Evolutionary conservation across 1,139 yeast genomes (phyloP), one percentile per base, ranked within the genome.

Genomic region (Candida albicans): DNA sequence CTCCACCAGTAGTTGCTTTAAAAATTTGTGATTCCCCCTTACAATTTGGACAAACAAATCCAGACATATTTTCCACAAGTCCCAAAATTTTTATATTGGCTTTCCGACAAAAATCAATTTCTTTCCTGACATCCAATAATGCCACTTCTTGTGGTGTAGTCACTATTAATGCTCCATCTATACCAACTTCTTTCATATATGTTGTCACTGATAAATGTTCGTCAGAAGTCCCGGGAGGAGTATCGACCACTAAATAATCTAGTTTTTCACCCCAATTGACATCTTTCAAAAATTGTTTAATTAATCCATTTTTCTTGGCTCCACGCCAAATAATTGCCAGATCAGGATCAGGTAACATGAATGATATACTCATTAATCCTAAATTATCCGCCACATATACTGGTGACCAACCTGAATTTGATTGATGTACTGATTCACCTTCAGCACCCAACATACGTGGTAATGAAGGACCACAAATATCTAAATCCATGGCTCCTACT

Each of bases 61-160:
- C 99, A 6, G 96, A 82, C 99, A 95, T 95, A 62, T 95, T 95
- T 61, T 95, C 99, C 28, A 95, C 97, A 25, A 95, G 65, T 0
- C 99, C 99, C 43, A 93, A 64, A 3, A 95, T 79, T 45, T 78
- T 83, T 48, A 95, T 90, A 4, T 84, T 84, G 2, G 97, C 98
- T 62, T 93, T 95, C 41, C 81, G 76, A 64, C 99, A 95, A 56
- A 95, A 95, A 61, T 91, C 96, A 30, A 95, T 87, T 61, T 95
- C 99, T 64, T 93, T 95, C 46, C 99, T 73, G 1, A 95, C 99
- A 61, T 95, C 99, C 36, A 93, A 68, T 33, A 95, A 69, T 0
- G 99, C 96, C 14, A 93, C 98, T 62, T 95, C 99, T 63, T 95
- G 99, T 0, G 99, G 99, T 0, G 99, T 95, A 0, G 99, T 93